Evolutionary conservation across 768 basidiomycete genomes (phyloP).

Genomic region (Hortiboletus flavorubellus): DNA sequence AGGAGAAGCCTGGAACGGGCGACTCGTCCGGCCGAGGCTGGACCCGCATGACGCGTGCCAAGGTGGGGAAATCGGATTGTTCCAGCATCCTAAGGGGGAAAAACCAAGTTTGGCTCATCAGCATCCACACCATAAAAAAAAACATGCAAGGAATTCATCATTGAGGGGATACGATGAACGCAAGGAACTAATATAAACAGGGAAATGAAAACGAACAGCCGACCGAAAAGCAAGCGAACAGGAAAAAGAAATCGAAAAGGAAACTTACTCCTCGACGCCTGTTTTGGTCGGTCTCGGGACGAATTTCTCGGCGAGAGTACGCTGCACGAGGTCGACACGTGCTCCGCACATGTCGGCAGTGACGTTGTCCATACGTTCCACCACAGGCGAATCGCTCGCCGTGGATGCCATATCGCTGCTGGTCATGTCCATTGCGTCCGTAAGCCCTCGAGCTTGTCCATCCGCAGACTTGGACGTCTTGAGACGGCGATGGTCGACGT

Average conservation of each 20-base stretch:
- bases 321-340: constrained; percentile 26
- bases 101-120: constrained; percentile 2
- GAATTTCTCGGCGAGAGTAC: constrained; percentile 58
- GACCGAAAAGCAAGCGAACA: background rate
- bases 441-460: constrained; percentile 5
- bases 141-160: background rate
- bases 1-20: constrained; percentile 64
- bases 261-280: constrained; percentile 64
- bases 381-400: constrained; percentile 40
- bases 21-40: constrained; percentile 53
- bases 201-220: background rate
- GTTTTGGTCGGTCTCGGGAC: constrained; percentile 66
- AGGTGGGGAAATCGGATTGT: constrained; percentile 47
- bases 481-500: constrained; percentile 47
- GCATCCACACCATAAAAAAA: background rate
- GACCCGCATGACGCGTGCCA: constrained; percentile 71
- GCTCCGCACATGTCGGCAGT: constrained; percentile 30
- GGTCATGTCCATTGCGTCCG: constrained; percentile 34
- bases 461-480: constrained; percentile 10
- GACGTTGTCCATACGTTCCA: constrained; percentile 31
- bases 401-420: constrained; percentile 55
- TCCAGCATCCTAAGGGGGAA: constrained; percentile 55
- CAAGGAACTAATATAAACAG: background rate
- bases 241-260: background rate
- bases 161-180: background rate